A percentile compares a stretch with the other conserved stretches of the same genome.
phyloP scores from a whole-genome alignment of 2,329 filamentous ascomycete genomes.

The Cladorrhinum sp. region DNA sequence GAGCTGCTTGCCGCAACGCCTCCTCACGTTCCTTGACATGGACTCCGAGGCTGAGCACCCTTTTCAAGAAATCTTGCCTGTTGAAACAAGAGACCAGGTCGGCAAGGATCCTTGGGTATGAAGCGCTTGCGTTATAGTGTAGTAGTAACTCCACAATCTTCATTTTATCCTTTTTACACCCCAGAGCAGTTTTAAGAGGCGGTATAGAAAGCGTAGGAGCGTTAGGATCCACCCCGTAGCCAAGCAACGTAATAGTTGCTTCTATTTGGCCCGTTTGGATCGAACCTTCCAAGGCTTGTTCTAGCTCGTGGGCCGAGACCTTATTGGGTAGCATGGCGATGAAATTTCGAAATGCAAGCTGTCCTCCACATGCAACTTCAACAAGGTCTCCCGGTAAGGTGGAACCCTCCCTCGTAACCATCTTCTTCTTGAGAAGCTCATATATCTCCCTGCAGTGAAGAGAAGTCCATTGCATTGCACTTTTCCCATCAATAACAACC shows the following conservation, averaged over 20 bases:
- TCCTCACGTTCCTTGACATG: neutral
- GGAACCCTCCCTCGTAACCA: neutral
- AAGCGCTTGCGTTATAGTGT: neutral
- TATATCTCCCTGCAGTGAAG: neutral
- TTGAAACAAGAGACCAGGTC: neutral
- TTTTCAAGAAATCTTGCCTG: neutral
- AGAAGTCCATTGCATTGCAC: constrained; percentile 1
- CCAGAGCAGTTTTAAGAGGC: neutral
- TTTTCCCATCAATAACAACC: neutral
- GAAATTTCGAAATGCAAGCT: neutral
- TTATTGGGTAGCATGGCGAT: neutral
- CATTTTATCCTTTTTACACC: neutral
- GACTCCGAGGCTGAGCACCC: too few relatives aligned
- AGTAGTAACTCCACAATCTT: neutral
- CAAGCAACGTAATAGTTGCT: neutral
- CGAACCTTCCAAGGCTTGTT: constrained; percentile 2
- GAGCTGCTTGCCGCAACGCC: neutral
- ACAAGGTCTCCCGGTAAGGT: constrained; percentile 6
- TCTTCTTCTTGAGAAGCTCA: neutral
- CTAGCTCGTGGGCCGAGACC: neutral
- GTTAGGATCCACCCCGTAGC: constrained; percentile 6
- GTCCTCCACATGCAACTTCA: constrained; percentile 1
- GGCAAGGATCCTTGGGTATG: neutral
- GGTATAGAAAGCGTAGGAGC: neutral
- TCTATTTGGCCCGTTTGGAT: neutral